Percentiles rank a stretch among this genome's conserved stretches.
Conservation (phyloP, 2,329 filamentous ascomycete species). For the Monascus ruber region DNA sequence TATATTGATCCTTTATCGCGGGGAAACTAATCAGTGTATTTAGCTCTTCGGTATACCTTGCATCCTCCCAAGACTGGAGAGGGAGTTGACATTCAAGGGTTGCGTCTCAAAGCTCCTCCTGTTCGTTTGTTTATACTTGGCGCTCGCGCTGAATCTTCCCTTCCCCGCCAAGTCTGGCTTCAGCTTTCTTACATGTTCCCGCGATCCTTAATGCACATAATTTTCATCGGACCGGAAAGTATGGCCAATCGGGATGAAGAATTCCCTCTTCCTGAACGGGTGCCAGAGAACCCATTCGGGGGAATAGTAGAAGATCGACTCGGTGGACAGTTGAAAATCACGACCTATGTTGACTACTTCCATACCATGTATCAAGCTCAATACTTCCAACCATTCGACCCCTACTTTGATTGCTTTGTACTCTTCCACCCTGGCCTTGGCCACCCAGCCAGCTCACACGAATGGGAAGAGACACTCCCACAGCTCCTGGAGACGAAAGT, state of each 20-base stretch:
- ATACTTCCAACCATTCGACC: conserved; percentile 87
- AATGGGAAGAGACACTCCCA: conserved; percentile 87
- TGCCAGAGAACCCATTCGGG: conserved; percentile 77
- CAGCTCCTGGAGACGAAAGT: conserved; percentile 89
- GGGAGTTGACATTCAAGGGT: conserved; percentile 61
- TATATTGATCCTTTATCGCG: conserved; percentile 2
- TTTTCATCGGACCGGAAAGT: conserved; percentile 91
- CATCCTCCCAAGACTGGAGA: conserved; percentile 76
- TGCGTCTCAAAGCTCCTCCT: conserved; percentile 74
- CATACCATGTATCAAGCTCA: conserved; percentile 88
- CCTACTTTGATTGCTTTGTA: conserved; percentile 96
- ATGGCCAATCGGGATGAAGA: conserved; percentile 92
- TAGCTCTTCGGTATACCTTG: conserved; percentile 83
- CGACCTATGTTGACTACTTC: conserved; percentile 95
- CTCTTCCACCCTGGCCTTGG: conserved; percentile 94
- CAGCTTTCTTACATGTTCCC: conserved; percentile 93
- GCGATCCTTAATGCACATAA: conserved; percentile 74
- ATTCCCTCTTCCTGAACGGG: conserved; percentile 80
- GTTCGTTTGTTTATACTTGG: conserved; percentile 88
- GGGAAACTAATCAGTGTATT: too few species aligned
- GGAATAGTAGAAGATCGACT: conserved; percentile 89
- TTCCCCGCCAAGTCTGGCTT: conserved; percentile 87
- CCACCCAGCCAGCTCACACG: conserved; percentile 82
- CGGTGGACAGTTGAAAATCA: conserved; percentile 85
- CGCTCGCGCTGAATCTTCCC: conserved; percentile 90